phyloP scores from a whole-genome alignment of 169 alveolate species.

The Eimeria acervulina region DNA sequence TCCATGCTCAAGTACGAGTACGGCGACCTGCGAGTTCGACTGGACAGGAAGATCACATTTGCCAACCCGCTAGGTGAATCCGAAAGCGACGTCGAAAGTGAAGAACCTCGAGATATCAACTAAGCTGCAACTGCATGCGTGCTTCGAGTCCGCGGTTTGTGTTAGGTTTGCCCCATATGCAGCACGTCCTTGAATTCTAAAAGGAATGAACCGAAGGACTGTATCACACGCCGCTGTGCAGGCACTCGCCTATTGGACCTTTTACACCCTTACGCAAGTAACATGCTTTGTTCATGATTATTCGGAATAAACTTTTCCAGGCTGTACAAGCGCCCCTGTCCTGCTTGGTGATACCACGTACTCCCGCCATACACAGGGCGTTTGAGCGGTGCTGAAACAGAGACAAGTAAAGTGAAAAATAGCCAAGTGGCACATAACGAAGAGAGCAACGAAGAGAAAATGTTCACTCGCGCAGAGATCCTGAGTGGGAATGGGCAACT shows the following conservation, averaged over 20 bases:
- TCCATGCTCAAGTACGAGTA: constrained; percentile 45
- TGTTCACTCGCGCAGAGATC: neutral
- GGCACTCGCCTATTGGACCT: neutral
- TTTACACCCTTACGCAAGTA: neutral
- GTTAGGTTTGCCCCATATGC: neutral
- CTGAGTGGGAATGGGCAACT: constrained; percentile 48
- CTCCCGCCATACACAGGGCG: neutral
- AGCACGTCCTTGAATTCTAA: neutral
- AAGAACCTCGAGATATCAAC: constrained; percentile 9
- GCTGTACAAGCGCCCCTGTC: constrained; percentile 10
- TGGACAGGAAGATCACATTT: constrained; percentile 60
- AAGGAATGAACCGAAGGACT: neutral
- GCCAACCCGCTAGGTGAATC: neutral
- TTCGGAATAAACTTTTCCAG: neutral
- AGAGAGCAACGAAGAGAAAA: neutral
- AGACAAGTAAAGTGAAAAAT: neutral
- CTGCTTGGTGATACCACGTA: neutral
- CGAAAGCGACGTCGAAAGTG: constrained; percentile 1
- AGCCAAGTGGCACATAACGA: neutral
- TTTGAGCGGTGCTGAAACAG: neutral
- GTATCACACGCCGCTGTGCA: neutral
- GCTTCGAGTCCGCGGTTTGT: neutral
- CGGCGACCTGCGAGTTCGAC: constrained; percentile 54
- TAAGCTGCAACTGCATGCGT: neutral
- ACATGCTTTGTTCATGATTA: neutral